These are phyloP conservation scores for Leavenworthia alabamica DNA, from an alignment of 345 rosid genomes.

Conservation along the genomic window DNA sequence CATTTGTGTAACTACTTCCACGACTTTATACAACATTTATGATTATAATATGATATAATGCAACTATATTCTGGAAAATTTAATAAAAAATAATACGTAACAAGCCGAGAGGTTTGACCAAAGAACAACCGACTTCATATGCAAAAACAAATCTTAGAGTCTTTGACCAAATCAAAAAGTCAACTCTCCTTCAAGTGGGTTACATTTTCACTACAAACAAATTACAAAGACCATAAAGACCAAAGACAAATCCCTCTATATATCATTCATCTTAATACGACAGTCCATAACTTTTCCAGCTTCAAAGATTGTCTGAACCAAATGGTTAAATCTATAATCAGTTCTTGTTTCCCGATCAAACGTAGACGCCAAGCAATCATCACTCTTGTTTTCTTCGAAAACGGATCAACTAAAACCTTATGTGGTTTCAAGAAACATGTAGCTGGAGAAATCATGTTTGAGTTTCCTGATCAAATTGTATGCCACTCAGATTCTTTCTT, in stretches of 20 bases:
- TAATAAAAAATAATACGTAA: neutral
- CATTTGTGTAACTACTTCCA: conserved; percentile 2
- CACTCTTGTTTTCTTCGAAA: conserved; percentile 51
- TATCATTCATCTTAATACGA: conserved; percentile 11
- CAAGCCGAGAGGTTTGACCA: conserved; percentile 59
- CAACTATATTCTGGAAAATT: neutral
- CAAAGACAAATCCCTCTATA: conserved; percentile 7
- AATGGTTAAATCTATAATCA: conserved; percentile 42
- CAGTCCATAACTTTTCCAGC: conserved; percentile 16
- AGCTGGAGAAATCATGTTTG: conserved; percentile 93
- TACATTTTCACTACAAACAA: conserved; percentile 8
- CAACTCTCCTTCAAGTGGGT: conserved; percentile 32
- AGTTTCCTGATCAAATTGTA: conserved; percentile 68
- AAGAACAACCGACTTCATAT: conserved; percentile 31
- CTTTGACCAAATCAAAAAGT: conserved; percentile 26
- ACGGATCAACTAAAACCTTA: conserved; percentile 48
- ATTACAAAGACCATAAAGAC: conserved; percentile 23
- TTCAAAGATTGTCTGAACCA: neutral
- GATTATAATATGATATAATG: neutral
- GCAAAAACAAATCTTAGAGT: conserved; percentile 12
- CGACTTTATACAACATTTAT: neutral
- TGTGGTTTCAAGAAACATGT: conserved; percentile 43
- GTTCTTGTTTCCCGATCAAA: conserved; percentile 12
- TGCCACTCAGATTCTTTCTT: conserved; percentile 89
- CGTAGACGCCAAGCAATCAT: conserved; percentile 23